A percentile compares a stretch with the other conserved stretches of the same genome.
phyloP scores from a whole-genome alignment of 768 basidiomycete species.

The Baorangia bicolor region DNA sequence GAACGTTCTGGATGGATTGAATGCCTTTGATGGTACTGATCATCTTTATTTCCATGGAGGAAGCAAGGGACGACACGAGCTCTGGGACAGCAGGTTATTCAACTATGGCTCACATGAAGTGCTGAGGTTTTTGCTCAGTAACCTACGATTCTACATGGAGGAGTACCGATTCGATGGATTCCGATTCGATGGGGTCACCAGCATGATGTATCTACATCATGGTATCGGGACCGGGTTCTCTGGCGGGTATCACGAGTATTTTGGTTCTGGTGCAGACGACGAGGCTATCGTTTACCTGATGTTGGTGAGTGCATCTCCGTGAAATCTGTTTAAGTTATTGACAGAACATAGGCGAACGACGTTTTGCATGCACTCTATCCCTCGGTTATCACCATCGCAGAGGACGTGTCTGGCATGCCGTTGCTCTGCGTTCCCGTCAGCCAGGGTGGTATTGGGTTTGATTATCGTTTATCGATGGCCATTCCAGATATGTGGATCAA shows the following conservation, averaged over 20 bases:
- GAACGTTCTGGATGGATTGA: slow-evolving; percentile 93
- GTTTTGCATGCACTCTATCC: slow-evolving; percentile 83
- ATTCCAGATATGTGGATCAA: slow-evolving; percentile 99
- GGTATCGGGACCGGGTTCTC: slow-evolving; percentile 98
- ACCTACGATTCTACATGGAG: slow-evolving; percentile 93
- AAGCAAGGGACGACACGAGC: slow-evolving; percentile 83
- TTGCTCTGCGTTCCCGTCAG: slow-evolving; percentile 78
- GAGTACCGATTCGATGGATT: slow-evolving; percentile 97
- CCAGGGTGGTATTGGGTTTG: slow-evolving; percentile 92
- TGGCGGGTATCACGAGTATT: slow-evolving; percentile 98
- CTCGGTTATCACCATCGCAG: slow-evolving; percentile 84
- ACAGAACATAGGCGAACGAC: slow-evolving; percentile 78
- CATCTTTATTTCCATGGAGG: slow-evolving; percentile 98
- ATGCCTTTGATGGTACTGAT: slow-evolving; percentile 96
- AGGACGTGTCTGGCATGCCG: slow-evolving; percentile 99
- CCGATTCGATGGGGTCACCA: slow-evolving; percentile 97
- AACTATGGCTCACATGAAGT: slow-evolving; percentile 97
- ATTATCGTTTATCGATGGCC: slow-evolving; percentile 98
- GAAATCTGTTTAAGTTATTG: not conserved
- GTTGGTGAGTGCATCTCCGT: slow-evolving; percentile 61
- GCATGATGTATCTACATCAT: slow-evolving; percentile 99
- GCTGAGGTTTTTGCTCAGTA: slow-evolving; percentile 90
- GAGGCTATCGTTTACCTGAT: slow-evolving; percentile 96
- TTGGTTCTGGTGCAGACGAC: slow-evolving; percentile 78
- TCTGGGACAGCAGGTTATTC: slow-evolving; percentile 98